Evolutionary conservation across 1,139 yeast genomes (phyloP), one percentile per base, ranked within the genome.

Genomic region (Tardiomyces digboiensis): DNA sequence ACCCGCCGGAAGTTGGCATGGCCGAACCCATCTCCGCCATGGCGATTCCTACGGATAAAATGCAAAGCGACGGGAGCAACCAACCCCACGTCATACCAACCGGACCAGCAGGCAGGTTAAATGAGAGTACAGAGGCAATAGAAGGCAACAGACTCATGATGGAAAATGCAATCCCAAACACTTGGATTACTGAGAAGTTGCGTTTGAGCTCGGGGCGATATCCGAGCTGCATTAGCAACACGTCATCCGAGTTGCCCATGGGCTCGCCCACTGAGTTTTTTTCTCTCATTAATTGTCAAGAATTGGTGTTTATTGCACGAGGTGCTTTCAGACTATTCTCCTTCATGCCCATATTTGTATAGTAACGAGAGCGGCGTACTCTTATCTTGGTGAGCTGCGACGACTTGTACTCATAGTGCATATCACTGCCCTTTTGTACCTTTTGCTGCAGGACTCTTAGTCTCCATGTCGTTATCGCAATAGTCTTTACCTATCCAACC

Each of bases 141-240:
- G 87, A 80, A 2, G 91, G 89, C 45, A 82, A 68, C 45, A 82
- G 67, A 6, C 88, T 85, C 57, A 82, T 70, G 44, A 82, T 85
- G 13, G 85, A 76, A 62, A 82, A 82, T 13, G 87, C 80, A 21
- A 62, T 60, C 18, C 66, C 65, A 46, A 64, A 64, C 21, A 81
- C 85, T 38, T 81, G 77, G 49, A 82, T 75, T 1, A 82, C 74
- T 3, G 84, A 71, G 52, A 65, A 66, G 52, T 82, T 86, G 57
- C 91, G 74, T 53, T 75, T 76, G 57, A 82, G 75, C 58, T 82
- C 89, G 53, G 79, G 85, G 58, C 79, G 78, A 60, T 82, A 82
- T 21, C 91, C 91, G 57, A 82, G 68, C 29, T 58, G 56, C 44
- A 59, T 64, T 41, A 65, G 53, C 19, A 61, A 52, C 20, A 47